Evolutionary conservation across 2,329 filamentous ascomycete species (phyloP).

Genomic region (Chaetomium sp.): DNA sequence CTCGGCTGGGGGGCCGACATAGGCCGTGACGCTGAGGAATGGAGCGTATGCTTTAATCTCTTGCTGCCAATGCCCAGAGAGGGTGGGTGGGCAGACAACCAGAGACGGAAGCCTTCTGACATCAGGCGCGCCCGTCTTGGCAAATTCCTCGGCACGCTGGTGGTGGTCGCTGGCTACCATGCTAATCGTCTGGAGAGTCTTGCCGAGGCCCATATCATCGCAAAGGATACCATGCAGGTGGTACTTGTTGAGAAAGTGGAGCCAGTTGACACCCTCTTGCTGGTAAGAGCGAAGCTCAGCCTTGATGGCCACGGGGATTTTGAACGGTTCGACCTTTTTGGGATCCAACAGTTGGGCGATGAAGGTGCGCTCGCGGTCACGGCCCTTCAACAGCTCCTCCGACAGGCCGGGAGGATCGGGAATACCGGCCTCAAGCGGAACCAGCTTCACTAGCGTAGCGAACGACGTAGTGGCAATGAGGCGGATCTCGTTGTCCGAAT

Average conservation of each 20-base stretch:
- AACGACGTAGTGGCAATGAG: slow-evolving; percentile 96
- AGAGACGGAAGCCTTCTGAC: slow-evolving; percentile 80
- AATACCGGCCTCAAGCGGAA: slow-evolving; percentile 94
- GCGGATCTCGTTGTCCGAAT: slow-evolving; percentile 93
- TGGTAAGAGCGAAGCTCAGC: slow-evolving; percentile 95
- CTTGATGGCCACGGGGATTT: slow-evolving; percentile 95
- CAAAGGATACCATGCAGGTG: slow-evolving; percentile 97
- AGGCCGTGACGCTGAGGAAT: slow-evolving; percentile 85
- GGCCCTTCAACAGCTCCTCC: slow-evolving; percentile 80
- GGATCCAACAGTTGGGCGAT: slow-evolving; percentile 95
- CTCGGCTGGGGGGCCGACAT: slow-evolving; percentile 85
- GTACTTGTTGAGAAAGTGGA: slow-evolving; percentile 96
- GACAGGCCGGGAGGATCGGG: slow-evolving; percentile 94
- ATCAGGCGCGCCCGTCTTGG: slow-evolving; percentile 77
- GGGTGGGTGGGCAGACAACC: slow-evolving; percentile 92
- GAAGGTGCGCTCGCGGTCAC: slow-evolving; percentile 93
- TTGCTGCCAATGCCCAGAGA: slow-evolving; percentile 98
- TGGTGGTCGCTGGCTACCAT: slow-evolving; percentile 98
- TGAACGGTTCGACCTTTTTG: slow-evolving; percentile 93
- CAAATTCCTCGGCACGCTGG: slow-evolving; percentile 85
- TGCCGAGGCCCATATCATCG: slow-evolving; percentile 98
- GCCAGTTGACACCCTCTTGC: slow-evolving; percentile 98
- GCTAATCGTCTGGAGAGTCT: slow-evolving; percentile 95
- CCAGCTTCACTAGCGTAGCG: slow-evolving; percentile 93
- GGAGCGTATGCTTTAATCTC: slow-evolving; percentile 95